Percentiles rank a stretch among this genome's conserved stretches.
Evolutionary conservation across 2,329 filamentous ascomycete genomes (phyloP).

Genomic region (Exophiala sp.): DNA sequence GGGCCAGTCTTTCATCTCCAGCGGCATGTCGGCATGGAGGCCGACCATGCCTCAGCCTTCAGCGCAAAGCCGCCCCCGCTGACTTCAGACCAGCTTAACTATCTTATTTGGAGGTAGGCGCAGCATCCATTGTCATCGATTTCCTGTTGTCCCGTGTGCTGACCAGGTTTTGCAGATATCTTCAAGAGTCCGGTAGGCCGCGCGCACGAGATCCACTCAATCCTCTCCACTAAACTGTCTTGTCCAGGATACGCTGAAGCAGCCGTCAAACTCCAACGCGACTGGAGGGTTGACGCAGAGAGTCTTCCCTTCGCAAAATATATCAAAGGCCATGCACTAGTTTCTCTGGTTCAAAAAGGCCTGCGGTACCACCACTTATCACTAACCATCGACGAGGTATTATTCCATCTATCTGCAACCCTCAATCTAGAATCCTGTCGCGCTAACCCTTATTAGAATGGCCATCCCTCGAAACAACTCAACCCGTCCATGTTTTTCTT

Average conservation of each 20-base stretch:
- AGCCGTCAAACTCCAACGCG: slow-evolving; percentile 54
- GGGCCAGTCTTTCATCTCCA: slow-evolving; percentile 9
- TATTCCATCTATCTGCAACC: slow-evolving; percentile 15
- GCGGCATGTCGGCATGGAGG: slow-evolving; percentile 30
- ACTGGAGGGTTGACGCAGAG: slow-evolving; percentile 59
- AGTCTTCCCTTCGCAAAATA: slow-evolving; percentile 55
- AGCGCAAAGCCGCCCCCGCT: slow-evolving; percentile 37
- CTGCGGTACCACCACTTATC: slow-evolving; percentile 48
- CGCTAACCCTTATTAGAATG: slow-evolving; percentile 27
- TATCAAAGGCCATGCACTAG: slow-evolving; percentile 54
- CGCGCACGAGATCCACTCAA: slow-evolving; percentile 21
- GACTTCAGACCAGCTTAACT: slow-evolving; percentile 60
- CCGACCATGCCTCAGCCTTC: slow-evolving; percentile 26
- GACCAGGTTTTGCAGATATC: slow-evolving; percentile 39
- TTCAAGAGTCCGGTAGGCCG: slow-evolving; percentile 50
- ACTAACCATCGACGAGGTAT: slow-evolving; percentile 41
- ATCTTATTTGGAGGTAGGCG: slow-evolving; percentile 61
- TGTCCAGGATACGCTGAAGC: slow-evolving; percentile 52
- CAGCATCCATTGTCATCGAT: background rate
- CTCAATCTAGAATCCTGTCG: slow-evolving; percentile 1
- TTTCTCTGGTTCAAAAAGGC: slow-evolving; percentile 59
- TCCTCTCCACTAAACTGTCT: slow-evolving; percentile 20
- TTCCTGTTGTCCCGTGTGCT: slow-evolving; percentile 9
- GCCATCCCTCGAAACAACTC: slow-evolving; percentile 28
- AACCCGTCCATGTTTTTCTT: slow-evolving; percentile 43